Percentiles rank a stretch among this genome's conserved stretches.
phyloP scores from a whole-genome alignment of 1,139 yeast genomes.

The Candida dubliniensis region DNA sequence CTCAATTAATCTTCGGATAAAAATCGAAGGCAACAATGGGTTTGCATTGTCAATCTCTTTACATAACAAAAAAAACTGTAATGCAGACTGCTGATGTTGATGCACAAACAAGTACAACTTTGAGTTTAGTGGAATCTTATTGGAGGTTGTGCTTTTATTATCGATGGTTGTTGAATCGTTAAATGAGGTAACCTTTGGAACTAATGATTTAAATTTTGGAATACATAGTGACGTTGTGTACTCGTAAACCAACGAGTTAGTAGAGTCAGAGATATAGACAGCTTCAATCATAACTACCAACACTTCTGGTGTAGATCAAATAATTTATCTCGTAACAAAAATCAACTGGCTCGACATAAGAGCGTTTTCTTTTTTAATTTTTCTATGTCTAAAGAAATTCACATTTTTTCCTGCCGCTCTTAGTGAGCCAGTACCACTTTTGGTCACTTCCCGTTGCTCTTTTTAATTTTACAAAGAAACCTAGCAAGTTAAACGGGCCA shows the following conservation, averaged over 20 bases:
- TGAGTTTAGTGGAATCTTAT: constrained; percentile 10
- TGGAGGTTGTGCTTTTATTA: constrained; percentile 3
- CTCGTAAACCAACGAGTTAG: constrained; percentile 55
- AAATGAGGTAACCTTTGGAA: constrained; percentile 14
- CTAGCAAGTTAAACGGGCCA: too few species aligned
- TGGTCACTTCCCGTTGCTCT: too few species aligned
- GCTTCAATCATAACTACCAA: constrained; percentile 46
- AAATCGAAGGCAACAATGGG: constrained; percentile 58
- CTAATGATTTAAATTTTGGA: constrained; percentile 49
- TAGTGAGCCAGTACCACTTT: too few species aligned
- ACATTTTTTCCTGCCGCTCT: too few species aligned
- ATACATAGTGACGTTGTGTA: constrained; percentile 52
- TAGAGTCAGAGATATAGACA: constrained; percentile 61
- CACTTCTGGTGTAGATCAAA: background rate
- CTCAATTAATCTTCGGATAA: constrained; percentile 51
- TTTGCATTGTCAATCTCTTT: constrained; percentile 15
- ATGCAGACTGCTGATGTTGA: constrained; percentile 5
- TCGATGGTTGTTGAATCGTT: background rate
- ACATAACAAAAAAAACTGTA: constrained; percentile 14
- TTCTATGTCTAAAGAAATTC: too few species aligned
- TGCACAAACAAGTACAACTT: constrained; percentile 9
- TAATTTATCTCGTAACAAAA: background rate
- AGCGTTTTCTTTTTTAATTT: too few species aligned
- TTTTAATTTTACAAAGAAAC: too few species aligned
- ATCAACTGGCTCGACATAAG: too few species aligned